A percentile compares a stretch with the other conserved stretches of the same genome.
Evolutionary conservation across 2,329 filamentous ascomycete species (phyloP).

Genomic region (Trichoderma pleuroti): DNA sequence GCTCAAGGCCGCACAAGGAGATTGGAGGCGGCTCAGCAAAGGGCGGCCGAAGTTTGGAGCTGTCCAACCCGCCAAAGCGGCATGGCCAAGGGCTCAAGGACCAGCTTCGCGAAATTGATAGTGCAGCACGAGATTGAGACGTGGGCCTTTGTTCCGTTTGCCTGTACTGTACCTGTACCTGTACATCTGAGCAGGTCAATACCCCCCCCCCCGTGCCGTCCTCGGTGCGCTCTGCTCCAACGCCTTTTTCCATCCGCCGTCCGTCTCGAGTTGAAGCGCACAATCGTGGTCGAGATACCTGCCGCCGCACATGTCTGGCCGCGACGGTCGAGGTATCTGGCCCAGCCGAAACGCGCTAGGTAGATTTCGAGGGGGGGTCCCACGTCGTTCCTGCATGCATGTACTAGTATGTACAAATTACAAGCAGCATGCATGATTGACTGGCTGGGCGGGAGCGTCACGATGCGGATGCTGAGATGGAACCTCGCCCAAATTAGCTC

Average conservation of each 20-base stretch:
- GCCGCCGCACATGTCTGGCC: neutral
- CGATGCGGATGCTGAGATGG: neutral
- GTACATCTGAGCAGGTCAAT: neutral
- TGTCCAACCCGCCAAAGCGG: neutral
- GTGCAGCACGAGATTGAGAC: constrained; percentile 20
- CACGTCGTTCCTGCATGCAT: constrained; percentile 33
- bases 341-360: constrained; percentile 19
- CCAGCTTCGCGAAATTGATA: constrained; percentile 28
- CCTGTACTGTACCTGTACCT: neutral
- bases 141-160: constrained; percentile 4
- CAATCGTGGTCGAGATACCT: constrained; percentile 1
- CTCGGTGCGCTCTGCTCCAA: neutral
- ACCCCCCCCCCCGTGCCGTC: neutral
- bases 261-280: neutral
- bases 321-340: constrained; percentile 14
- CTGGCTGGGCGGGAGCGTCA: constrained; percentile 1
- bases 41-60: neutral
- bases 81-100: constrained; percentile 1
- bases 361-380: constrained; percentile 24
- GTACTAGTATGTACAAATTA: constrained; percentile 4
- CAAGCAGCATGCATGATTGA: constrained; percentile 12
- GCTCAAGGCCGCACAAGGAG: neutral
- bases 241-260: neutral
- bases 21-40: neutral
- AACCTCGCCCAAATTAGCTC: constrained; percentile 8